Conservation (phyloP, 164 flowering plant genomes). For the Macadamia tetraphylla region DNA sequence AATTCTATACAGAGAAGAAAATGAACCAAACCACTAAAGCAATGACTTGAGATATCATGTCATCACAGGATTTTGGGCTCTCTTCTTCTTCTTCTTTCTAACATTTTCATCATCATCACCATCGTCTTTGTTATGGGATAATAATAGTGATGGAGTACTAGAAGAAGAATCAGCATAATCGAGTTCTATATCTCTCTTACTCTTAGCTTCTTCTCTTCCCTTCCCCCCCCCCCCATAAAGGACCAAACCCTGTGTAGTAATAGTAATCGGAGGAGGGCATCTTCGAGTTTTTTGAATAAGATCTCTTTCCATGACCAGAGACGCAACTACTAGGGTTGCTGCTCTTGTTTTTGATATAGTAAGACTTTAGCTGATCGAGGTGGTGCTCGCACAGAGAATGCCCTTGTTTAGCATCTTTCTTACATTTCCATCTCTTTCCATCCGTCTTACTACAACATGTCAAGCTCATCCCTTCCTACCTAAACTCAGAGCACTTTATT, state of each 20-base stretch:
- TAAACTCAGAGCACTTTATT: too few relatives aligned
- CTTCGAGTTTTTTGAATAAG: neutral
- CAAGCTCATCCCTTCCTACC: too few relatives aligned
- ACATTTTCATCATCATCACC: too few relatives aligned
- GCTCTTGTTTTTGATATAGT: constrained; percentile 5
- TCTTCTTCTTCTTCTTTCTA: constrained; percentile 8
- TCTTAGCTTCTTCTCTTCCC: too few relatives aligned
- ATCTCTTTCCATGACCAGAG: neutral
- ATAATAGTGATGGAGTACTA: too few relatives aligned
- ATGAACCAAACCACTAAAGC: constrained; percentile 5
- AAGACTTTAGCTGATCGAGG: constrained; percentile 10
- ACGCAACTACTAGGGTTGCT: too few relatives aligned
- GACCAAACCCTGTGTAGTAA: constrained; percentile 75
- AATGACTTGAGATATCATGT: constrained; percentile 9
- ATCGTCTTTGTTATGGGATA: neutral
- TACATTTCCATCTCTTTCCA: neutral
- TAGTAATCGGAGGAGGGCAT: constrained; percentile 43
- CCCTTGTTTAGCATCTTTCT: neutral
- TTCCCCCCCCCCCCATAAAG: constrained; percentile 7
- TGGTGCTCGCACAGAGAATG: neutral
- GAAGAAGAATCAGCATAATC: too few relatives aligned
- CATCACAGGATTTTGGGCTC: constrained; percentile 49
- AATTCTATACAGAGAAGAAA: too few relatives aligned
- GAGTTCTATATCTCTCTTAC: constrained; percentile 18
- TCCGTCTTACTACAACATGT: neutral